These are phyloP conservation scores for Fusarium sp. DNA, from an alignment of 2,329 filamentous ascomycete species.

Conservation along the genomic window DNA sequence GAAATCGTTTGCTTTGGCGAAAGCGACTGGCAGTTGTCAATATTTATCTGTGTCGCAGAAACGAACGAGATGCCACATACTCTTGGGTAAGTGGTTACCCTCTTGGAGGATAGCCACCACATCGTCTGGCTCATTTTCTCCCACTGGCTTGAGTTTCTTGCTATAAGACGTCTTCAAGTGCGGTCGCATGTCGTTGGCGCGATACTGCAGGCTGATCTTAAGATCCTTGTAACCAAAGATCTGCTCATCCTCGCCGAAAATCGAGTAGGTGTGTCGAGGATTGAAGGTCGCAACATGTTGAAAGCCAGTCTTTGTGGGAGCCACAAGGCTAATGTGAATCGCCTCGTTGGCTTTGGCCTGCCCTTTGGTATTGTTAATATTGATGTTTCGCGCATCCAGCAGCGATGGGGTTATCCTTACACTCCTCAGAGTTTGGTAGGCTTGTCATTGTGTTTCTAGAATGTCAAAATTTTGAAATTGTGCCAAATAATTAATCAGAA, in stretches of 20 bases:
- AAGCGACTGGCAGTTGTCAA: constrained; percentile 64
- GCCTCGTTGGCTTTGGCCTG: constrained; percentile 69
- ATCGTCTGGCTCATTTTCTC: constrained; percentile 74
- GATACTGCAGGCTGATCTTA: constrained; percentile 74
- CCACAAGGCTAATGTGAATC: constrained; percentile 67
- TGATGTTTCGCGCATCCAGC: neutral
- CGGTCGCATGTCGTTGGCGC: constrained; percentile 78
- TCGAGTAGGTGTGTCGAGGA: constrained; percentile 87
- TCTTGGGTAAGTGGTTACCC: constrained; percentile 73
- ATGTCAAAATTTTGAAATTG: neutral
- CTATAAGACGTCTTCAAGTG: constrained; percentile 75
- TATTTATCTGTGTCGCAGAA: neutral
- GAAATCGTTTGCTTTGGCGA: constrained; percentile 69
- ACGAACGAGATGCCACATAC: constrained; percentile 54
- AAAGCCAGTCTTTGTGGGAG: constrained; percentile 57
- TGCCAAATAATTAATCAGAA: neutral
- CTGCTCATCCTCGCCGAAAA: constrained; percentile 91
- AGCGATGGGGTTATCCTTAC: constrained; percentile 40
- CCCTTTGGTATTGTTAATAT: constrained; percentile 55
- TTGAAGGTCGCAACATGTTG: constrained; percentile 75
- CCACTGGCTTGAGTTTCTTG: constrained; percentile 74
- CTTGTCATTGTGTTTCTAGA: constrained; percentile 41
- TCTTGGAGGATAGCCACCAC: constrained; percentile 69
- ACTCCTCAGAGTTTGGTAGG: constrained; percentile 47
- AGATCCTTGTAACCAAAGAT: constrained; percentile 91